Evolutionary conservation across 345 rosid genomes (phyloP), one percentile per base, ranked within the genome.

Genomic region (Abelmoschus esculentus): DNA sequence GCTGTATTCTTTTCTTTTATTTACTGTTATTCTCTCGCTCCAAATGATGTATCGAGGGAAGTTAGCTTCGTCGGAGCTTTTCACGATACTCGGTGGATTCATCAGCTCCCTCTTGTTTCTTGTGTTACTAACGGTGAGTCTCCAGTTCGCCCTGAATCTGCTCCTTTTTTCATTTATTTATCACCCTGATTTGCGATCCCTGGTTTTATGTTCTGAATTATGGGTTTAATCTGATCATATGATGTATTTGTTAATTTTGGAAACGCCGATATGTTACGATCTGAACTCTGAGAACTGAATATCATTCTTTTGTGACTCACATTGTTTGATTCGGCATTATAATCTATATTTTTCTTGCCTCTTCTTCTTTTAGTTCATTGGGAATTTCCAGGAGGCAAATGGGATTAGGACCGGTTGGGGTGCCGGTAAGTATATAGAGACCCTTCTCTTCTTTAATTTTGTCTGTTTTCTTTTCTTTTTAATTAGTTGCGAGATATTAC

Each of bases 351-450:
- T 65, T 46, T 19, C 28, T 46, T 4, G 15, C 4, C 7, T 31
- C 57, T 66, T 76, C 14, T 76, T 69, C 13, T 66, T 85, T 84
- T 86, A 93, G 96, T 89, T 91, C 80, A 82, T 92, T 69, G 92
- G 95, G 32, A 92, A 87, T 82, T 87, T 86, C 77, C 96, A 91
- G 78, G 98, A 89, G 76, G 71, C 91, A 19, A 74, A 83, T 78
- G 90, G 95, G 72, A 65, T 85, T 77, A 93, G 76, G 85, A 93
- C 90, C 65, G 88, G 96, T 1, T 93, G 96, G 98, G 96, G 96
- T 59, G 85, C 97, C 14, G 96, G 98, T 91, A 70, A 78, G 82
- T 64, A 18, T 56, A 46, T 3, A 32, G 14, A 28, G 26, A 49
- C 7, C 17, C 5, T 15, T 49, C 12, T 49, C 15, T 15, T 31